Conservation (phyloP, 163 green algal genomes). For the Coccomyxa subellipsoidea region DNA sequence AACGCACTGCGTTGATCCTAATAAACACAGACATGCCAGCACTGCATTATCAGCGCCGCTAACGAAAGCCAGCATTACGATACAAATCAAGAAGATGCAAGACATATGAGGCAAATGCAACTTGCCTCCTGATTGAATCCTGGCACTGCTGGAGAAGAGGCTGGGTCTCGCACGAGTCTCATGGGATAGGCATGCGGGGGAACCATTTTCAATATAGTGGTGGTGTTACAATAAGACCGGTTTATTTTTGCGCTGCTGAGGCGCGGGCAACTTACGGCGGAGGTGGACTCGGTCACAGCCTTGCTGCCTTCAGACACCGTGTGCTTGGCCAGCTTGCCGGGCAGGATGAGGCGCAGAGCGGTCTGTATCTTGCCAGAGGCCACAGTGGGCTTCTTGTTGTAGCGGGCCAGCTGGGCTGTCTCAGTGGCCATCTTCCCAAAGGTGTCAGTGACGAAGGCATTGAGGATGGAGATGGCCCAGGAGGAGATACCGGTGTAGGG, state of each 20-base stretch:
- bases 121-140: too few species aligned
- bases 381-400: slow-evolving; percentile 77
- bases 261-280: slow-evolving; percentile 44
- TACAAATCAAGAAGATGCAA: too few species aligned
- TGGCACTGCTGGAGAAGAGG: too few species aligned
- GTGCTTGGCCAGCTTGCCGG: slow-evolving; percentile 87
- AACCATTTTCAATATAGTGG: slow-evolving; percentile 1
- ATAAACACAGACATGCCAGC: too few species aligned
- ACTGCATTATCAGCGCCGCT: too few species aligned
- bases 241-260: slow-evolving; percentile 3
- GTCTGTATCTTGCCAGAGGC: slow-evolving; percentile 76
- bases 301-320: slow-evolving; percentile 91
- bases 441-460: slow-evolving; percentile 87
- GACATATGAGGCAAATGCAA: too few species aligned
- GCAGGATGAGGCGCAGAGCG: slow-evolving; percentile 65
- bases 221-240: slow-evolving; percentile 29
- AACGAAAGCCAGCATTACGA: too few species aligned
- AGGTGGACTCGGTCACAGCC: slow-evolving; percentile 94
- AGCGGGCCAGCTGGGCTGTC: slow-evolving; percentile 66
- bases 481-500: slow-evolving; percentile 44
- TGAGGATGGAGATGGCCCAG: too few species aligned
- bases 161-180: too few species aligned
- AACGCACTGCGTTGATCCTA: too few species aligned
- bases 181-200: too few species aligned
- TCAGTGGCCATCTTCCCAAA: slow-evolving; percentile 90